Conservation (phyloP, 768 basidiomycete genomes). For the Termitomyces titanicus region DNA sequence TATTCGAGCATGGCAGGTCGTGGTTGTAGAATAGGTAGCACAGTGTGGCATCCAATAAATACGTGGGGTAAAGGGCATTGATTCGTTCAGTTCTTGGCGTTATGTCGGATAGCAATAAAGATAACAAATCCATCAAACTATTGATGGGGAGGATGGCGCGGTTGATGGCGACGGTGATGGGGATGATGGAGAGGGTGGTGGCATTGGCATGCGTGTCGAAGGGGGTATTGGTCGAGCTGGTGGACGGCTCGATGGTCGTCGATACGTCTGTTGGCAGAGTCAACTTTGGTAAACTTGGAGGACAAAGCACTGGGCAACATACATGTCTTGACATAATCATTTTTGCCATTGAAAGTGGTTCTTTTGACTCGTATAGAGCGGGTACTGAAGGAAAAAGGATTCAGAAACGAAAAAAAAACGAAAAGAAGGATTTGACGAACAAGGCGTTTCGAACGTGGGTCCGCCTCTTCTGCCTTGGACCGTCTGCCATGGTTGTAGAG, state of each 20-base stretch:
- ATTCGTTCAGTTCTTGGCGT: conserved; percentile 3
- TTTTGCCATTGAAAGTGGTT: conserved; percentile 47
- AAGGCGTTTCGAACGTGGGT: conserved; percentile 24
- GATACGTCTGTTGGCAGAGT: conserved; percentile 13
- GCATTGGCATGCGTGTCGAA: conserved; percentile 4
- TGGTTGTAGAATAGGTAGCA: conserved; percentile 7
- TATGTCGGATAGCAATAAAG: conserved; percentile 17
- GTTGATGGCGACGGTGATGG: conserved; percentile 7
- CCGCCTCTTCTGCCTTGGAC: conserved; percentile 17
- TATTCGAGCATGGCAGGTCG: conserved; percentile 9
- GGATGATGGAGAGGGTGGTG: conserved; percentile 5
- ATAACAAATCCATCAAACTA: conserved; percentile 19
- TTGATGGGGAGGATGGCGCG: conserved; percentile 14
- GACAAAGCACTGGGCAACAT: conserved; percentile 11
- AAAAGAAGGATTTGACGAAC: conserved; percentile 12
- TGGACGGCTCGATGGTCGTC: conserved; percentile 20
- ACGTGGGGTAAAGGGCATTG: conserved; percentile 1
- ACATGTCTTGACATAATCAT: conserved; percentile 53
- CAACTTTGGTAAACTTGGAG: neutral
- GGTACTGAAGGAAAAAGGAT: conserved; percentile 26
- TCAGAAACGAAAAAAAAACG: neutral
- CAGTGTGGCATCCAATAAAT: neutral
- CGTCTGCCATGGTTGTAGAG: conserved; percentile 15
- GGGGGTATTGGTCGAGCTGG: conserved; percentile 14
- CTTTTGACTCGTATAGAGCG: conserved; percentile 37